Evolutionary conservation across 345 rosid species (phyloP).

Genomic region (Pseudoturritis turrita): DNA sequence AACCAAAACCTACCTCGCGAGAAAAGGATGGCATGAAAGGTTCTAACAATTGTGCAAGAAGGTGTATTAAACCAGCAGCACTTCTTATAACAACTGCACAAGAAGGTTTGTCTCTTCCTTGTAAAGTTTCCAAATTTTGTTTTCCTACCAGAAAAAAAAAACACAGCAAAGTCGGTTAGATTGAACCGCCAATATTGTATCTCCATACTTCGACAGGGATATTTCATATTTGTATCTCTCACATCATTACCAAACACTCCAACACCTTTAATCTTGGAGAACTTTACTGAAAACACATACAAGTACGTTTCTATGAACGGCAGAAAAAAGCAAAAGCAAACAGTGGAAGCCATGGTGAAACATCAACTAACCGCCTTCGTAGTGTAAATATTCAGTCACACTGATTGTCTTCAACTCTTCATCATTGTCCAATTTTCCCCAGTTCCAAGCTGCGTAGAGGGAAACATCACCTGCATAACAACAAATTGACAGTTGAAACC

Average conservation of each 20-base stretch:
- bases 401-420: conserved; percentile 97
- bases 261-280: conserved; percentile 92
- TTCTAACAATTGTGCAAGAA: conserved; percentile 79
- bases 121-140: conserved; percentile 84
- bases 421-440: conserved; percentile 94
- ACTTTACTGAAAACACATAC: conserved; percentile 62
- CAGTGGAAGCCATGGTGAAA: conserved; percentile 1
- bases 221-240: conserved; percentile 72
- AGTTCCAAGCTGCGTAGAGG: conserved; percentile 90
- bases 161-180: conserved; percentile 1
- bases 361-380: conserved; percentile 69
- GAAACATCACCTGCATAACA: conserved; percentile 83
- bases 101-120: conserved; percentile 62
- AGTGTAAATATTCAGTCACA: conserved; percentile 87
- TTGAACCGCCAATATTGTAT: too few relatives aligned
- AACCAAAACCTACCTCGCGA: conserved; percentile 48
- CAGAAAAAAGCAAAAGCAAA: neutral
- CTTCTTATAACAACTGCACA: conserved; percentile 81
- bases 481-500: neutral
- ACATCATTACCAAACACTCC: conserved; percentile 98
- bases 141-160: conserved; percentile 44
- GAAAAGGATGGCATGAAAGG: conserved; percentile 98
- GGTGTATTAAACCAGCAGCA: conserved; percentile 72
- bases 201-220: conserved; percentile 98
- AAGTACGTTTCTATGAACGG: neutral